phyloP scores from a whole-genome alignment of 345 rosid species.

The Lagerstroemia speciosa region DNA sequence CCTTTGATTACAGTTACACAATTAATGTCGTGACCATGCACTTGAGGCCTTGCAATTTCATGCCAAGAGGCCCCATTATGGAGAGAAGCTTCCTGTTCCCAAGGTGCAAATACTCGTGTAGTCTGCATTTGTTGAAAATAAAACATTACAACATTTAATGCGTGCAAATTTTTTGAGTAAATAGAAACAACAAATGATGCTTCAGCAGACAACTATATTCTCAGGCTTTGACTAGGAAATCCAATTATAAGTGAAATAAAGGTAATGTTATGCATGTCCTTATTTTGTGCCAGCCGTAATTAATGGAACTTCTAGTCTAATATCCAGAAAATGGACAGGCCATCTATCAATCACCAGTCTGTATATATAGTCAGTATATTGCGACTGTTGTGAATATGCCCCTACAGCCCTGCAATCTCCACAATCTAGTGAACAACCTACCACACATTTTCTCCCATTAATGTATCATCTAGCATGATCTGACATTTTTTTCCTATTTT shows the following conservation, averaged over 20 bases:
- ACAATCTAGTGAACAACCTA: neutral
- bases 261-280: neutral
- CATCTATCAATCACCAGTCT: neutral
- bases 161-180: neutral
- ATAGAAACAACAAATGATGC: neutral
- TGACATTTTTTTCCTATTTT: neutral
- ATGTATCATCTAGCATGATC: neutral
- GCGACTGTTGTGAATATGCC: too few relatives aligned
- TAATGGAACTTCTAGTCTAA: neutral
- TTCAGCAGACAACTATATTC: neutral
- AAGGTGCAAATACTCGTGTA: slow-evolving; percentile 68
- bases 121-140: slow-evolving; percentile 38
- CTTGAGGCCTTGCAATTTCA: slow-evolving; percentile 92
- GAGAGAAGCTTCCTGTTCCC: slow-evolving; percentile 42
- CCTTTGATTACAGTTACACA: slow-evolving; percentile 73
- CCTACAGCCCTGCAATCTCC: too few relatives aligned
- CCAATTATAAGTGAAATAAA: neutral
- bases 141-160: neutral
- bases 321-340: neutral
- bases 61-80: slow-evolving; percentile 50
- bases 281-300: neutral
- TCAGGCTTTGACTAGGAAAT: neutral
- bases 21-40: slow-evolving; percentile 94
- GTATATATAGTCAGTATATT: neutral
- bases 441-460: neutral